These are phyloP conservation scores for Barnettozyma salicaria DNA, from an alignment of 805 yeast genomes.

Conservation along the genomic window DNA sequence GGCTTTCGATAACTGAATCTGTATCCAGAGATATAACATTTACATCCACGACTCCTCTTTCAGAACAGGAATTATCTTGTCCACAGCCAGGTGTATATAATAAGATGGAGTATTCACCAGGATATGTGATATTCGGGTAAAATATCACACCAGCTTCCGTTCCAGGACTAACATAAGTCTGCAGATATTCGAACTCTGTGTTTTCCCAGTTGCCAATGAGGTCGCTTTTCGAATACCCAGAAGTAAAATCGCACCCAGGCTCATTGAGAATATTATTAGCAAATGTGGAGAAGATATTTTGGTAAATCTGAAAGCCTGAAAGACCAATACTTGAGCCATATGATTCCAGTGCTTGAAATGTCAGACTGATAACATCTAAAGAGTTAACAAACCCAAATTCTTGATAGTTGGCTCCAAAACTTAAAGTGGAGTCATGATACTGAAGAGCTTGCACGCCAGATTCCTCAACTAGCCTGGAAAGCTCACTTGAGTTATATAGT, in stretches of 20 bases:
- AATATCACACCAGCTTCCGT: slow-evolving; percentile 41
- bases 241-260: slow-evolving; percentile 44
- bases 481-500: slow-evolving; percentile 36
- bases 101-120: slow-evolving; percentile 70
- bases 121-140: slow-evolving; percentile 60
- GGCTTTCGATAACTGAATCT: slow-evolving; percentile 34
- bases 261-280: slow-evolving; percentile 73
- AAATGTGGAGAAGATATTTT: slow-evolving; percentile 47
- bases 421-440: slow-evolving; percentile 8
- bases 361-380: slow-evolving; percentile 53
- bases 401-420: slow-evolving; percentile 44
- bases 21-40: slow-evolving; percentile 45
- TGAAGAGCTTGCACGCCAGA: slow-evolving; percentile 1
- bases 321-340: slow-evolving; percentile 68
- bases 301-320: slow-evolving; percentile 67
- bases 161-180: slow-evolving; percentile 27
- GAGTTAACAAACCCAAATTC: slow-evolving; percentile 78
- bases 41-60: slow-evolving; percentile 75
- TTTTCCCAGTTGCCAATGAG: slow-evolving; percentile 29
- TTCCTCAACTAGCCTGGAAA: slow-evolving; percentile 20
- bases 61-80: slow-evolving; percentile 56
- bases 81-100: slow-evolving; percentile 86
- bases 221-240: slow-evolving; percentile 25
- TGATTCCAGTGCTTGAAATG: slow-evolving; percentile 57
- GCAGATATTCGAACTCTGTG: slow-evolving; percentile 32